These are phyloP conservation scores for Acanthamoeba rhysodes DNA, from an alignment of 208 protist genomes.

Conservation along the genomic window DNA sequence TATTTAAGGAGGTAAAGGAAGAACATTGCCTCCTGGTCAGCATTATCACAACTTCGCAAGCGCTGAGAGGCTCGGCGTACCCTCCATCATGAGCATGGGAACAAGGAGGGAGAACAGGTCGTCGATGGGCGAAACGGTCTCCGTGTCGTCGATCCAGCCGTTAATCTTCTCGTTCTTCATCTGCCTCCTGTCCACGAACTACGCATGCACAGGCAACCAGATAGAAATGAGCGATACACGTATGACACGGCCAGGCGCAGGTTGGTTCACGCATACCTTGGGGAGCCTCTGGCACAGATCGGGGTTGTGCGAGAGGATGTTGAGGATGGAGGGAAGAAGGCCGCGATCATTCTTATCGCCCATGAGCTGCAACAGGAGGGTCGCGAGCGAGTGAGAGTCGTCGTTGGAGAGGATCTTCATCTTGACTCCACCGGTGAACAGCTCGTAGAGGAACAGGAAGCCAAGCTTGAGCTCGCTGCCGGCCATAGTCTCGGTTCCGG, in stretches of 20 bases:
- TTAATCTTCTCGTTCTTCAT: conserved; percentile 76
- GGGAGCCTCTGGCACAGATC: conserved; percentile 70
- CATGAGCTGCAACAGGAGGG: conserved; percentile 75
- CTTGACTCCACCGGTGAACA: conserved; percentile 80
- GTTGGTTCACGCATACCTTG: conserved; percentile 24
- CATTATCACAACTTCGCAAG: too few relatives aligned
- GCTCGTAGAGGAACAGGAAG: conserved; percentile 93
- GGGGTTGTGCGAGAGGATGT: conserved; percentile 77
- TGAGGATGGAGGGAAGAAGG: conserved; percentile 64
- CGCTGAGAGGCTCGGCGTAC: not conserved
- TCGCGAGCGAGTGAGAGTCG: conserved; percentile 57
- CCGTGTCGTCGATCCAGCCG: conserved; percentile 74
- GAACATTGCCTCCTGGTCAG: too few relatives aligned
- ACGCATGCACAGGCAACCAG: not conserved
- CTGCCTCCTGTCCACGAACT: conserved; percentile 74
- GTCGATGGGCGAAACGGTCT: conserved; percentile 70
- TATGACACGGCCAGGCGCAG: not conserved
- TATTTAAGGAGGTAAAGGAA: not conserved
- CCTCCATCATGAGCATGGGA: conserved; percentile 77
- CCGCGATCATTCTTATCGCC: conserved; percentile 74
- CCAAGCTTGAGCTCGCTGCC: conserved; percentile 91
- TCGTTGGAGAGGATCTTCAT: conserved; percentile 81
- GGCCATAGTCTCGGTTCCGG: conserved; percentile 91
- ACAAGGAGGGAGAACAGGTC: conserved; percentile 74
- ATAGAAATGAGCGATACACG: not conserved